A percentile compares a stretch with the other conserved stretches of the same genome.
These are phyloP conservation scores for Rhodotorula sp. DNA, from an alignment of 1,284 basidiomycete species.

Conservation along the genomic window DNA sequence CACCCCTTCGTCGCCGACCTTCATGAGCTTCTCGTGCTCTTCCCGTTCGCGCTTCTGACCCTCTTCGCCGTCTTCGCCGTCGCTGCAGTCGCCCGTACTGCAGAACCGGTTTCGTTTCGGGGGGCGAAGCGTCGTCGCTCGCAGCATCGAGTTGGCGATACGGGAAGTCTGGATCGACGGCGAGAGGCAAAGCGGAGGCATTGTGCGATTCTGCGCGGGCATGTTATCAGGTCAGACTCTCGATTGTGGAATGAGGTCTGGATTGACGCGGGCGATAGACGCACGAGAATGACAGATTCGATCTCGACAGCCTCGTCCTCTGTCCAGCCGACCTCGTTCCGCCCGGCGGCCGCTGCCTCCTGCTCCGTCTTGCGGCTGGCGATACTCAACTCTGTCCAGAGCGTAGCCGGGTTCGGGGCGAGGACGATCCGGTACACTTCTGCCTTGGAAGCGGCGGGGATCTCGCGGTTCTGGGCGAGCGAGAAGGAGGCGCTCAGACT, in stretches of 20 bases:
- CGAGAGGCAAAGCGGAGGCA: conserved; percentile 41
- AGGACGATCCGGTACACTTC: conserved; percentile 44
- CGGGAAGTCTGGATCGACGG: conserved; percentile 42
- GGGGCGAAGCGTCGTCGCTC: conserved; percentile 40
- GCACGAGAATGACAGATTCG: conserved; percentile 41
- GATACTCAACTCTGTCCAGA: conserved; percentile 43
- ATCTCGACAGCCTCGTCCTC: conserved; percentile 42
- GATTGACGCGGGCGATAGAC: neutral
- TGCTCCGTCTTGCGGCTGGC: conserved; percentile 23
- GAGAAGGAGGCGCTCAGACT: conserved; percentile 25
- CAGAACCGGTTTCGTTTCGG: conserved; percentile 38
- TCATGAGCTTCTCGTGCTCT: conserved; percentile 38
- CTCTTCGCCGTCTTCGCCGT: conserved; percentile 27
- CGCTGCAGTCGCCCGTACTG: conserved; percentile 25
- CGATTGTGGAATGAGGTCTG: fast-evolving
- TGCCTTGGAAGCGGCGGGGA: conserved; percentile 22
- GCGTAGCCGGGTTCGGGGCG: conserved; percentile 41
- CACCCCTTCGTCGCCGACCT: conserved; percentile 39
- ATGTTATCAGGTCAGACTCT: neutral
- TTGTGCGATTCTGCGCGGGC: conserved; percentile 38
- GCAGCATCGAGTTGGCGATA: conserved; percentile 44
- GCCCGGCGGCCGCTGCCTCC: conserved; percentile 23
- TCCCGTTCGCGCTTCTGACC: conserved; percentile 26
- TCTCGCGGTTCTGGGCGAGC: conserved; percentile 17
- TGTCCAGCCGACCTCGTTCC: conserved; percentile 25